Percentiles rank a stretch among this genome's conserved stretches.
These are phyloP conservation scores for Berkeleyomyces rouxiae DNA, from an alignment of 2,329 filamentous ascomycete genomes.

Conservation along the genomic window DNA sequence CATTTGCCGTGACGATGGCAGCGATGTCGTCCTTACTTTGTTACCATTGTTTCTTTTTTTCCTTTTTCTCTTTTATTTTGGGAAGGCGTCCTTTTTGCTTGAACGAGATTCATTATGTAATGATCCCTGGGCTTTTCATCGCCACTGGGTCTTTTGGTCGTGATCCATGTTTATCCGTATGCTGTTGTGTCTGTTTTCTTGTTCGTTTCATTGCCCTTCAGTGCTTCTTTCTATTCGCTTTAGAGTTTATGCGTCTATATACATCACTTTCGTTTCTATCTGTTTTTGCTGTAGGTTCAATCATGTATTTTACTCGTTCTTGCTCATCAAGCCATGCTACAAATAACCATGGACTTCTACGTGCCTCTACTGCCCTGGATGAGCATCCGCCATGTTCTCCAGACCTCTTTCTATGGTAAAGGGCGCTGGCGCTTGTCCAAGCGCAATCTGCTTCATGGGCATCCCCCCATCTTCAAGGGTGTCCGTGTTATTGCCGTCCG, in stretches of 20 bases:
- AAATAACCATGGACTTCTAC: no score
- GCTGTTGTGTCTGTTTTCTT: not conserved
- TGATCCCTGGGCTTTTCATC: not conserved
- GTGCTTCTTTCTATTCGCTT: not conserved
- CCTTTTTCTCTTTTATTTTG: not conserved
- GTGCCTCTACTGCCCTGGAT: no score
- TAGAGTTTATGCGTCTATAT: conserved; percentile 1
- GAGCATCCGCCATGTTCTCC: conserved; percentile 26
- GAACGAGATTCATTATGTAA: not conserved
- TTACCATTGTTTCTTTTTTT: not conserved
- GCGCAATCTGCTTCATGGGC: not conserved
- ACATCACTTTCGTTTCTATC: not conserved
- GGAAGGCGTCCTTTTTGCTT: conserved; percentile 1
- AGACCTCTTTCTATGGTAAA: conserved; percentile 25
- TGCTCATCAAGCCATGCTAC: no score
- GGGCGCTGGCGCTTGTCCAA: conserved; percentile 15
- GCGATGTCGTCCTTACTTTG: not conserved
- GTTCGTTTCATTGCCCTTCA: not conserved
- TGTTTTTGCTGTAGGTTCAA: not conserved
- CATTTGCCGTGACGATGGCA: not conserved
- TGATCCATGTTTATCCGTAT: not conserved
- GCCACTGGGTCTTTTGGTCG: not conserved
- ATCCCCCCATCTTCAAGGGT: not conserved
- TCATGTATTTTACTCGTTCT: no score
- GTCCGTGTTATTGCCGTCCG: not conserved